These are phyloP conservation scores for Conringia planisiliqua DNA, from an alignment of 345 rosid genomes.

Conservation along the genomic window DNA sequence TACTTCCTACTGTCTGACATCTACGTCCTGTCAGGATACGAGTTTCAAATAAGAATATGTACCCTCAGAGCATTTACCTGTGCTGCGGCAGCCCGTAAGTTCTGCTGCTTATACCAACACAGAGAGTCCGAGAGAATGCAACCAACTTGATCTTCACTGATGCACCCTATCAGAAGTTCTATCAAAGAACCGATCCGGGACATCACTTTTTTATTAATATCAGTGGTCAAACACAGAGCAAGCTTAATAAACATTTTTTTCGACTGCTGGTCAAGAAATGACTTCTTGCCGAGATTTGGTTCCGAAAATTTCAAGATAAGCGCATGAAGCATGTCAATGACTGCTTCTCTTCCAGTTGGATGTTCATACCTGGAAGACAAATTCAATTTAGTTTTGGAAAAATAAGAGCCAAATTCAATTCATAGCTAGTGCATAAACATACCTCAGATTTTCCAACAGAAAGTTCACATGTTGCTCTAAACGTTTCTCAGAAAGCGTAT, in stretches of 20 bases:
- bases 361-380: conserved; percentile 63
- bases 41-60: conserved; percentile 15
- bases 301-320: conserved; percentile 60
- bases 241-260: conserved; percentile 48
- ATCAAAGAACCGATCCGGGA: conserved; percentile 50
- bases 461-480: conserved; percentile 61
- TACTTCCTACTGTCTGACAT: conserved; percentile 7
- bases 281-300: conserved; percentile 24
- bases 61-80: conserved; percentile 52
- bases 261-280: conserved; percentile 56
- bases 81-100: conserved; percentile 64
- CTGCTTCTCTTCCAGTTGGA: conserved; percentile 86
- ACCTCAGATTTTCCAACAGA: conserved; percentile 67
- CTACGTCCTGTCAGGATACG: background rate
- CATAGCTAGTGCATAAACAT: conserved; percentile 27
- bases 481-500: conserved; percentile 60
- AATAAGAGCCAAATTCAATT: background rate
- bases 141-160: conserved; percentile 42
- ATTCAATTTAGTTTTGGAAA: conserved; percentile 1
- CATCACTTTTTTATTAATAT: conserved; percentile 57
- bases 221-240: conserved; percentile 62
- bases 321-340: conserved; percentile 77
- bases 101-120: conserved; percentile 64
- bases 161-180: conserved; percentile 51
- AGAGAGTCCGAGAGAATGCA: conserved; percentile 48